These are phyloP conservation scores for Anethum foeniculum DNA, from an alignment of 140 eudicot genomes.

Conservation along the genomic window DNA sequence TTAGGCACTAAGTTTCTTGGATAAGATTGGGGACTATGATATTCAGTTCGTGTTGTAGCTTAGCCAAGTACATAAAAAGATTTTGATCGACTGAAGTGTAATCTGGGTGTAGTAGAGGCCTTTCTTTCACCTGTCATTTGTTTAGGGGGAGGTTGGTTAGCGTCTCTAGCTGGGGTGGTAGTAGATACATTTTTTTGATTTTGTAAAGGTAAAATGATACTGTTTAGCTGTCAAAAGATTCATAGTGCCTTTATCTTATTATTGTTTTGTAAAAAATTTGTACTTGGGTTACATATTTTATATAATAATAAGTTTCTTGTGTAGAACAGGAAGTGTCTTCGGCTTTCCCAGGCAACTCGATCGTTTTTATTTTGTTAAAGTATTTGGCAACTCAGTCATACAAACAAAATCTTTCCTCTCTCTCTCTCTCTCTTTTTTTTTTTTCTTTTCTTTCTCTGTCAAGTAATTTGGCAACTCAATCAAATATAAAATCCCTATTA, in stretches of 20 bases:
- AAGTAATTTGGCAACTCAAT: no score
- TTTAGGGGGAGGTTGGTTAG: neutral
- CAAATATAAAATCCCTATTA: no score
- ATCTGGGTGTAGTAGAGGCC: constrained; percentile 5
- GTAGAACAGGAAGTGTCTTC: neutral
- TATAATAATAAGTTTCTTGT: neutral
- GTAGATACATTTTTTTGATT: neutral
- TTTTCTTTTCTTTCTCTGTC: no score
- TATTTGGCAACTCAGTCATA: neutral
- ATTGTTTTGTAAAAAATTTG: neutral
- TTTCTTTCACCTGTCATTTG: neutral
- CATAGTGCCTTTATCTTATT: neutral
- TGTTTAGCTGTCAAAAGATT: neutral
- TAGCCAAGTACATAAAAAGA: constrained; percentile 11
- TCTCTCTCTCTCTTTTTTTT: no score
- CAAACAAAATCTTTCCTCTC: no score
- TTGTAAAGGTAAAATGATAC: neutral
- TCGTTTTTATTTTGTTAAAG: neutral
- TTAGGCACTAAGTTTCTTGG: neutral
- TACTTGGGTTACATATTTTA: neutral
- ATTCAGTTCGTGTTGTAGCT: constrained; percentile 4
- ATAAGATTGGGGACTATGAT: constrained; percentile 2
- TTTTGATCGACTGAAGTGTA: constrained; percentile 11
- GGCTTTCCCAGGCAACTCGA: neutral
- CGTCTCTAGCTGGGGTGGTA: neutral